A percentile compares a stretch with the other conserved stretches of the same genome.
Conservation (phyloP, 1,139 yeast species). For the Pichia sp. region DNA sequence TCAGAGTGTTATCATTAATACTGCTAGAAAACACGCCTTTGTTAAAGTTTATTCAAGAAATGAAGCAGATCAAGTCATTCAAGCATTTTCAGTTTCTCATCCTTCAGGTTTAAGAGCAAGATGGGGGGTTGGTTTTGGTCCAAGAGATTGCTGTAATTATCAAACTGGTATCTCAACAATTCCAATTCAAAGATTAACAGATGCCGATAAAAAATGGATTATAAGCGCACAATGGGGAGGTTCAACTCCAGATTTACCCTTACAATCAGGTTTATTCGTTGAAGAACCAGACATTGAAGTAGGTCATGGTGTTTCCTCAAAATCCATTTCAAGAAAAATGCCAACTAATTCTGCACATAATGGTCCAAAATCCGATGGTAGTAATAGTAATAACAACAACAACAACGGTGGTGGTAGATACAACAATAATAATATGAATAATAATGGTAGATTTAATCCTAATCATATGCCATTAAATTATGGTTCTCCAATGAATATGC, state of each 20-base stretch:
- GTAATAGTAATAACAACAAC: constrained; percentile 9
- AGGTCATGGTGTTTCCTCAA: constrained; percentile 89
- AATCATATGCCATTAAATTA: constrained; percentile 21
- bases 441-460: constrained; percentile 13
- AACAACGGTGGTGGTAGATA: constrained; percentile 1
- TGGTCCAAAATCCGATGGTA: constrained; percentile 69
- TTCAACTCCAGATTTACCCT: constrained; percentile 75
- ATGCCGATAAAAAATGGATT: constrained; percentile 88
- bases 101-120: constrained; percentile 64
- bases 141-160: constrained; percentile 95
- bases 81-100: constrained; percentile 31
- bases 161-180: constrained; percentile 84
- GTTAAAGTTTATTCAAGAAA: constrained; percentile 92
- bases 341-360: constrained; percentile 81
- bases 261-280: constrained; percentile 72
- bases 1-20: constrained; percentile 81
- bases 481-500: constrained; percentile 15
- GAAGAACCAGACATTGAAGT: constrained; percentile 98
- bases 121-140: constrained; percentile 99
- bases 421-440: not conserved
- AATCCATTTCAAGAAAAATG: constrained; percentile 83
- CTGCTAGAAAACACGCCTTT: constrained; percentile 90
- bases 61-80: constrained; percentile 78
- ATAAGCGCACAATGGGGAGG: constrained; percentile 96
- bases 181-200: constrained; percentile 82